Evolutionary conservation across 2,329 filamentous ascomycete genomes (phyloP).

Genomic region (Sporothrix curviconia): DNA sequence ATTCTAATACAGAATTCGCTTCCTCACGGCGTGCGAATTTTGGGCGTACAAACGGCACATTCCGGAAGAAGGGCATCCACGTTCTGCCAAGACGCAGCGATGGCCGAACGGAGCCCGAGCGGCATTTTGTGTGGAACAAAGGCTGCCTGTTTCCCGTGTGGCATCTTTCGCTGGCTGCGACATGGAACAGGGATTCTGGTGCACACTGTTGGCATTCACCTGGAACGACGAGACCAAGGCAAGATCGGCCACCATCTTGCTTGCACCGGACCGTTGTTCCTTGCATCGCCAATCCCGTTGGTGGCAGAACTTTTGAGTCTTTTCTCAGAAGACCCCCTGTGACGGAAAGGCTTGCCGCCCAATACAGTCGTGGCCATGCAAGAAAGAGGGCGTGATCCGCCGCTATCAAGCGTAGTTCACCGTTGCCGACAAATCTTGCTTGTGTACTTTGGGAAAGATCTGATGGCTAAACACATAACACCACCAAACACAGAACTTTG

Average conservation of each 20-base stretch:
- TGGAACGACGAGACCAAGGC: slow-evolving; percentile 67
- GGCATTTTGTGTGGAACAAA: too few species aligned
- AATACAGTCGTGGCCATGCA: slow-evolving; percentile 69
- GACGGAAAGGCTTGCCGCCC: slow-evolving; percentile 64
- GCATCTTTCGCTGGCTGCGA: slow-evolving; percentile 70
- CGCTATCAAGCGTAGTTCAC: slow-evolving; percentile 63
- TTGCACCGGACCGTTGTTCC: slow-evolving; percentile 74
- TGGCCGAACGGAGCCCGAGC: too few species aligned
- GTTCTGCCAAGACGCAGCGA: too few species aligned
- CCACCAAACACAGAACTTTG: slow-evolving; percentile 43
- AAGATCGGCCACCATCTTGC: slow-evolving; percentile 64
- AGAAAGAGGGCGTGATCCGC: slow-evolving; percentile 65
- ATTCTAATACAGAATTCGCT: too few species aligned
- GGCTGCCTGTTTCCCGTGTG: slow-evolving; percentile 73
- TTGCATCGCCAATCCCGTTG: slow-evolving; percentile 75
- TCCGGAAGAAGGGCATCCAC: too few species aligned
- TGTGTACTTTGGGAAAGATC: not conserved
- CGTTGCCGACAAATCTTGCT: not conserved
- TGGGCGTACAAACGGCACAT: too few species aligned
- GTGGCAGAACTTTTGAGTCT: slow-evolving; percentile 81
- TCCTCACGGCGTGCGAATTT: too few species aligned
- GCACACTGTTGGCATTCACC: slow-evolving; percentile 60
- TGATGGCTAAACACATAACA: not conserved
- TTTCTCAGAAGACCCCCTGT: slow-evolving; percentile 80
- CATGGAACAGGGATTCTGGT: slow-evolving; percentile 71